These are phyloP conservation scores for Colletotrichum sp. DNA, from an alignment of 2,329 filamentous ascomycete species.

Conservation along the genomic window DNA sequence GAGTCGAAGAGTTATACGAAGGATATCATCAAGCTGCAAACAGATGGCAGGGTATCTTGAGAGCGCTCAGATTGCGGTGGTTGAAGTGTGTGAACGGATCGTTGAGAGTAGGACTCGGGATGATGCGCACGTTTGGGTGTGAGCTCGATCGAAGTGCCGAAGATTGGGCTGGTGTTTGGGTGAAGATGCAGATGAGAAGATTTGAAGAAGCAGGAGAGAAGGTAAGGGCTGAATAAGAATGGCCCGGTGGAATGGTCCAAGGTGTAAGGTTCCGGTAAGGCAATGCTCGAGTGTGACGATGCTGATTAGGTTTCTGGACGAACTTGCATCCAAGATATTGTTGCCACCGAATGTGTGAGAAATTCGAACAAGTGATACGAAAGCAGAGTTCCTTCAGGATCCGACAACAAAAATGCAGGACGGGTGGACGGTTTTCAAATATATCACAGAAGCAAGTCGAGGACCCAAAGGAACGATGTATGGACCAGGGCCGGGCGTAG, in stretches of 20 bases:
- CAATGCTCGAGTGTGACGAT: not conserved
- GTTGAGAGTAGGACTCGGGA: not conserved
- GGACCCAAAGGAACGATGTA: conserved; percentile 14
- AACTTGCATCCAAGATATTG: conserved; percentile 6
- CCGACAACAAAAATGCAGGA: not conserved
- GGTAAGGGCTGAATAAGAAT: not conserved
- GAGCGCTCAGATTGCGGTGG: not conserved
- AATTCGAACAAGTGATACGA: not conserved
- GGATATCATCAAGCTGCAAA: not conserved
- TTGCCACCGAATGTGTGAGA: not conserved
- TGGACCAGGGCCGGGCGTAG: conserved; percentile 11
- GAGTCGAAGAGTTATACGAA: not conserved
- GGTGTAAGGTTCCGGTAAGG: not conserved
- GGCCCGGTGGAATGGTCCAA: not conserved
- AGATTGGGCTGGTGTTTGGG: not conserved
- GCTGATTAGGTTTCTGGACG: conserved; percentile 8
- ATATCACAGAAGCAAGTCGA: conserved; percentile 19
- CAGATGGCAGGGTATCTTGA: not conserved
- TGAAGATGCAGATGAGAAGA: not conserved
- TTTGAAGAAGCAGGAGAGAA: not conserved
- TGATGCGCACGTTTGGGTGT: not conserved
- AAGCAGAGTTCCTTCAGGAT: conserved; percentile 1
- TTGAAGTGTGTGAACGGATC: not conserved
- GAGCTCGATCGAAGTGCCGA: not conserved
- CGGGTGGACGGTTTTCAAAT: conserved; percentile 19